A percentile compares a stretch with the other conserved stretches of the same genome.
Conservation (phyloP, 768 basidiomycete species). For the Boletus patriciae region DNA sequence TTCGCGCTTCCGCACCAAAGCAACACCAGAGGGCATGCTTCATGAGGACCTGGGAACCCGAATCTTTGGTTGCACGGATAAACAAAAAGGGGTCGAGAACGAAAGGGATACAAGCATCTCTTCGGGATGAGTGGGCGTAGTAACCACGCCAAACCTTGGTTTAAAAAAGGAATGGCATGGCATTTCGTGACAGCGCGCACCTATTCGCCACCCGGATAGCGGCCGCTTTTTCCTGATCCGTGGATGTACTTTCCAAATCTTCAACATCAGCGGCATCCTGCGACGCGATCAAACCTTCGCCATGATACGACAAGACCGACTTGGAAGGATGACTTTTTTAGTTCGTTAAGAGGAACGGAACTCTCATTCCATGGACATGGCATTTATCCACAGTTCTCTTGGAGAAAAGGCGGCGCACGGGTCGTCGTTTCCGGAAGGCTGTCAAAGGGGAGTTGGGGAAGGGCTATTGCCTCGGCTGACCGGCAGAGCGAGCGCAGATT, state of each 20-base stretch:
- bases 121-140: conserved; percentile 5
- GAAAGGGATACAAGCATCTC: not conserved
- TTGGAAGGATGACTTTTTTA: not conserved
- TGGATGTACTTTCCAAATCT: conserved; percentile 12
- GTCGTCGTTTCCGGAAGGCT: conserved; percentile 10
- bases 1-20: conserved; percentile 16
- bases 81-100: not conserved
- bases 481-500: not conserved
- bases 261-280: conserved; percentile 16
- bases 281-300: conserved; percentile 9
- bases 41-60: conserved; percentile 5
- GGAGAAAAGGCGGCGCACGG: conserved; percentile 20
- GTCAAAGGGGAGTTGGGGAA: conserved; percentile 6
- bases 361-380: not conserved
- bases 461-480: conserved; percentile 11
- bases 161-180: conserved; percentile 7
- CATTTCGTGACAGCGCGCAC: conserved; percentile 8
- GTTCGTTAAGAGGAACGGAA: conserved; percentile 9
- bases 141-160: not conserved
- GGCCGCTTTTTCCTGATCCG: conserved; percentile 23
- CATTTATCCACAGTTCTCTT: conserved; percentile 11
- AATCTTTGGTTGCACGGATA: not conserved
- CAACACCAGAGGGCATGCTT: not conserved
- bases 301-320: conserved; percentile 5
- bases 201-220: conserved; percentile 6